A percentile compares a stretch with the other conserved stretches of the same genome.
Evolutionary conservation across 352 stramenopile species (phyloP).

Genomic region (Phytophthora fragariae): DNA sequence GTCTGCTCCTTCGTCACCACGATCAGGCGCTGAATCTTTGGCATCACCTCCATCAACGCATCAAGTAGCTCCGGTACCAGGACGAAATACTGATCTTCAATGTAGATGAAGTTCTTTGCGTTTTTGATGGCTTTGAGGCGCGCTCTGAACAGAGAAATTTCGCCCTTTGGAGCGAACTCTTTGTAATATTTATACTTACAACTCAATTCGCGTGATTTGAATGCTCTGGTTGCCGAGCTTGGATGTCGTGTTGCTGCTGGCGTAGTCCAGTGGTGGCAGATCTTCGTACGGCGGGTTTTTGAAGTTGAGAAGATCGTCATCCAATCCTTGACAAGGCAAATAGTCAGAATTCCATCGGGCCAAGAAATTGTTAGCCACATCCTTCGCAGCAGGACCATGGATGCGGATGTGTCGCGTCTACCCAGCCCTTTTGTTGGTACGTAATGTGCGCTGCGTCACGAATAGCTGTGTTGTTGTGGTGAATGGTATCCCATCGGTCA

Average conservation of each 20-base stretch:
- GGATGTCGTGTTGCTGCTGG: constrained; percentile 17
- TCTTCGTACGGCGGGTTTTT: not conserved
- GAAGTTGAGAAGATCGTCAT: not conserved
- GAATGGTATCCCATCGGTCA: not conserved
- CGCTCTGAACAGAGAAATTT: not conserved
- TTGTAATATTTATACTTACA: not conserved
- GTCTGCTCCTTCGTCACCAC: not conserved
- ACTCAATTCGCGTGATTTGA: not conserved
- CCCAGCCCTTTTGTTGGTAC: not conserved
- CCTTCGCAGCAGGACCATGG: not conserved
- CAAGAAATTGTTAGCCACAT: not conserved
- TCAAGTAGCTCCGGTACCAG: not conserved
- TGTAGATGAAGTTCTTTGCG: not conserved
- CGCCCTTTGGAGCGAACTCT: not conserved
- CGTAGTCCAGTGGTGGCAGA: not conserved
- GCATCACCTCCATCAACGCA: not conserved
- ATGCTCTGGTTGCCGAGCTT: not conserved
- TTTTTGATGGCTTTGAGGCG: not conserved
- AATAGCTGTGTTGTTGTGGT: not conserved
- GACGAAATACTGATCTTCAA: not conserved
- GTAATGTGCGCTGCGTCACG: not conserved
- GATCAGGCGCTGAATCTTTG: not conserved
- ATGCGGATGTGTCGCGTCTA: not conserved
- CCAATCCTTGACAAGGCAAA: not conserved
- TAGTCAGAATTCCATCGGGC: not conserved